Percentiles rank a stretch among this genome's conserved stretches.
Evolutionary conservation across 306 rosid species (phyloP).

Genomic region (Astragalus membranaceus): DNA sequence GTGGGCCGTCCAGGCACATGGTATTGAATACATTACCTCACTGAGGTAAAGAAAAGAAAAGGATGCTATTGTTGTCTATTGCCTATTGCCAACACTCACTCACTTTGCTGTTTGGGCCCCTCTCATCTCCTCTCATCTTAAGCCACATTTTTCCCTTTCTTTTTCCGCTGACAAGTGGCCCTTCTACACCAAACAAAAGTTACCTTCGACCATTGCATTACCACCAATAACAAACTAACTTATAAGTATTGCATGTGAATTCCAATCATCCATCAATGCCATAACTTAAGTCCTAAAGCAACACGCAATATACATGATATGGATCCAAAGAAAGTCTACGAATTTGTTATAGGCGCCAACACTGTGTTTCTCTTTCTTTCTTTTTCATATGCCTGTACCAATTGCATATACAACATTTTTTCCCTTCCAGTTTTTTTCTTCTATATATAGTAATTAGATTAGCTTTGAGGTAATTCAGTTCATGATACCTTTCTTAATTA

Average conservation of each 20-base stretch:
- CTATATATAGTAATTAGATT: too few relatives aligned
- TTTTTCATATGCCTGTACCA: not conserved
- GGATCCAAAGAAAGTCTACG: not conserved
- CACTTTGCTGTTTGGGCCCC: constrained; percentile 34
- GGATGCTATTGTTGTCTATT: not conserved
- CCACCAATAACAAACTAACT: constrained; percentile 17
- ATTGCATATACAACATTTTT: not conserved
- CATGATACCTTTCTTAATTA: too few relatives aligned
- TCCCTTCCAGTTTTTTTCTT: not conserved
- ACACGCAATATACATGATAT: constrained; percentile 20
- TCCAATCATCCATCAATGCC: constrained; percentile 11
- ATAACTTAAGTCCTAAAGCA: constrained; percentile 3
- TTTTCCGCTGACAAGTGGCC: constrained; percentile 16
- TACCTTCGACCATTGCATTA: not conserved
- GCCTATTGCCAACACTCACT: constrained; percentile 12
- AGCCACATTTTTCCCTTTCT: constrained; percentile 10
- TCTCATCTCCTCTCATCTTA: constrained; percentile 4
- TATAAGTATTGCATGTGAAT: constrained; percentile 25
- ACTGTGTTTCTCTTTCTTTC: not conserved
- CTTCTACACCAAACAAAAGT: not conserved
- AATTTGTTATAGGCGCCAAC: not conserved
- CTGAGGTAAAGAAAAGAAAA: not conserved
- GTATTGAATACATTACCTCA: constrained; percentile 14
- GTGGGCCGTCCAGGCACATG: constrained; percentile 32
- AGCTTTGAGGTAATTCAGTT: too few relatives aligned